Evolutionary conservation across 1,139 yeast genomes (phyloP).

Genomic region (Magnusiomyces suaveolens): DNA sequence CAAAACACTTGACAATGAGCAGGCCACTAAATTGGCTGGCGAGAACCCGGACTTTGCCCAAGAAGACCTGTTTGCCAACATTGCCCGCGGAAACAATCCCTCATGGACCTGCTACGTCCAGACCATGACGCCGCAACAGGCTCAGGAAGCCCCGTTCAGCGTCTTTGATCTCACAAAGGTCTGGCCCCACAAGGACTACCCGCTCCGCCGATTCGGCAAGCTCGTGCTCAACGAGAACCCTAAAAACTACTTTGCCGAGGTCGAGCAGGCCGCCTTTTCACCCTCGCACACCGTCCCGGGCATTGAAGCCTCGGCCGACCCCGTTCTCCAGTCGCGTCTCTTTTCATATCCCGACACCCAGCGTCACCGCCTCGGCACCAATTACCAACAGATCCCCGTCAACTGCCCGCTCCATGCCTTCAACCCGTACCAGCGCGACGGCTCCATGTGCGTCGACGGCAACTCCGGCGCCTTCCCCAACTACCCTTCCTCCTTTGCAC

Average conservation of each 20-base stretch:
- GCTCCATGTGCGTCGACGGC: slow-evolving; percentile 65
- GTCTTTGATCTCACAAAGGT: slow-evolving; percentile 67
- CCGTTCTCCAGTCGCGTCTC: slow-evolving; percentile 75
- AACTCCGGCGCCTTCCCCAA: slow-evolving; percentile 82
- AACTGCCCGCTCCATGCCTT: slow-evolving; percentile 41
- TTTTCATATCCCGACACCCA: slow-evolving; percentile 85
- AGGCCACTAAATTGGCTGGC: slow-evolving; percentile 48
- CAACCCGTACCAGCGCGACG: slow-evolving; percentile 60
- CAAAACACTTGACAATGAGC: slow-evolving; percentile 46
- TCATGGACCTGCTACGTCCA: slow-evolving; percentile 60
- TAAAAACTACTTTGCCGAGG: slow-evolving; percentile 69
- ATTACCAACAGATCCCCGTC: slow-evolving; percentile 66
- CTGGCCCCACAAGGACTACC: slow-evolving; percentile 73
- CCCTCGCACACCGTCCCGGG: slow-evolving; percentile 82
- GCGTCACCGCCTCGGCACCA: slow-evolving; percentile 54
- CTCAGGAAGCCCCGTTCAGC: slow-evolving; percentile 43
- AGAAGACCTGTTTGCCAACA: slow-evolving; percentile 47
- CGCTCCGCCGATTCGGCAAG: slow-evolving; percentile 65
- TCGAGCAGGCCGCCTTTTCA: slow-evolving; percentile 76
- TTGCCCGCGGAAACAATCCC: slow-evolving; percentile 52
- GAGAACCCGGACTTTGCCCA: slow-evolving; percentile 56
- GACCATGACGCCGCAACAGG: slow-evolving; percentile 64
- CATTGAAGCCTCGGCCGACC: slow-evolving; percentile 78
- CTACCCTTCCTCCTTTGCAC: slow-evolving; percentile 36
- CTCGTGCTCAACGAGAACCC: slow-evolving; percentile 64